Conservation (phyloP, 2,329 filamentous ascomycete genomes). For the Microcyclosporella mali region DNA sequence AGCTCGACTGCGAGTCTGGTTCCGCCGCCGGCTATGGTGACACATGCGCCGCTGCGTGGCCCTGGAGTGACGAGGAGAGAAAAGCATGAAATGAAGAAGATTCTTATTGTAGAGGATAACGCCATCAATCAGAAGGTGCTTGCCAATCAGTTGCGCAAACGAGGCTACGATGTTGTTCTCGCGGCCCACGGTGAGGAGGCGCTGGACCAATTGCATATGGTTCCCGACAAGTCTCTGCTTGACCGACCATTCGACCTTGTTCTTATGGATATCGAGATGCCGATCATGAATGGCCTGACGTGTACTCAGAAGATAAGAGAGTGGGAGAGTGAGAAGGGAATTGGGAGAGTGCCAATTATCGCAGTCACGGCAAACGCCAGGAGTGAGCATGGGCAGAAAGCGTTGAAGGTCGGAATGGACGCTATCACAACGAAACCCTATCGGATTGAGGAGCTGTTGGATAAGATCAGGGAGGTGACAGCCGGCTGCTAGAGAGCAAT, state of each 20-base stretch:
- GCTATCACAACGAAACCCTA: constrained; percentile 21
- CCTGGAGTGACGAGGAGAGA: constrained; percentile 2
- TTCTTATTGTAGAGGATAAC: constrained; percentile 26
- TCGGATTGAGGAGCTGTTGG: constrained; percentile 18
- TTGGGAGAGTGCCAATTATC: constrained; percentile 22
- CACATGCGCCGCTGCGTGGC: neutral
- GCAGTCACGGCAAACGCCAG: constrained; percentile 29
- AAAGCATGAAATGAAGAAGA: neutral
- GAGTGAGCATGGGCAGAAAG: constrained; percentile 22
- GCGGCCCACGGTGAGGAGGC: constrained; percentile 26
- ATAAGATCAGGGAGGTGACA: constrained; percentile 13
- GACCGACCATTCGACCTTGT: constrained; percentile 18
- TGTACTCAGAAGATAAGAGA: constrained; percentile 24
- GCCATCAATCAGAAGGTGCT: constrained; percentile 27
- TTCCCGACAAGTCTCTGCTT: neutral
- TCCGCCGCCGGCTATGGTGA: neutral
- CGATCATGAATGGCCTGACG: constrained; percentile 26
- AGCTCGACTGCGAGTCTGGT: neutral
- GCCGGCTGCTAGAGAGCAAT: neutral
- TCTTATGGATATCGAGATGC: constrained; percentile 31
- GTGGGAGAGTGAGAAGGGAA: constrained; percentile 14
- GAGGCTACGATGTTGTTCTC: constrained; percentile 20
- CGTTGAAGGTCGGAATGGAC: constrained; percentile 25
- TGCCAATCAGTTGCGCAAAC: constrained; percentile 20
- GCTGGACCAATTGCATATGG: constrained; percentile 19